Percentiles rank a stretch among this genome's conserved stretches.
Conservation (phyloP, 2,329 filamentous ascomycete genomes). For the Ophiostoma populinum region DNA sequence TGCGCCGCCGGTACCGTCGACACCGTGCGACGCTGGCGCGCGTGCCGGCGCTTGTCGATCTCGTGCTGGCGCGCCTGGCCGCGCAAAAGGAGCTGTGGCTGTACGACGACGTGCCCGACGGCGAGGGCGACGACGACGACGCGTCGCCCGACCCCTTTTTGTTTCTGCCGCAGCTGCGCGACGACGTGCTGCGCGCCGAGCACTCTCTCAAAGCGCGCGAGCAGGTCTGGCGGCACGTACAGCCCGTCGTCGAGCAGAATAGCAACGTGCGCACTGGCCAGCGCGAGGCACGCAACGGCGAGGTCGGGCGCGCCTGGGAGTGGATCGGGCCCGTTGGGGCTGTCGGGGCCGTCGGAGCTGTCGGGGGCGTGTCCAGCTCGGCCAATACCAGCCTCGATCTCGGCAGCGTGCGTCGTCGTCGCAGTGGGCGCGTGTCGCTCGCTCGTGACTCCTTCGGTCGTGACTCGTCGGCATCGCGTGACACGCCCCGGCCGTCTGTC, state of each 20-base stretch:
- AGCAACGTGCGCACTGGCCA: conserved; percentile 69
- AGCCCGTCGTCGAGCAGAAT: conserved; percentile 77
- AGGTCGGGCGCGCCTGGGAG: conserved; percentile 51
- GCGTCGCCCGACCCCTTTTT: conserved; percentile 49
- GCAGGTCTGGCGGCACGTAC: conserved; percentile 69
- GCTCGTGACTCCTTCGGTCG: too few species aligned
- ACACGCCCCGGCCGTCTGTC: conserved; percentile 10
- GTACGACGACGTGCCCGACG: conserved; percentile 27
- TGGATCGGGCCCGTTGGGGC: conserved; percentile 45
- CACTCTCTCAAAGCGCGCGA: conserved; percentile 63
- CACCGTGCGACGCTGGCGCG: conserved; percentile 49
- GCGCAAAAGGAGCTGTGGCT: conserved; percentile 62
- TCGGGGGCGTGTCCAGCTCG: conserved; percentile 17
- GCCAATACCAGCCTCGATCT: not conserved
- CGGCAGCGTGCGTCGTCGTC: conserved; percentile 22
- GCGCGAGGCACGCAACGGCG: conserved; percentile 48
- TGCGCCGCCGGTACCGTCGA: conserved; percentile 43
- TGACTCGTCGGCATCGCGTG: too few species aligned
- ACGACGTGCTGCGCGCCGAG: conserved; percentile 73
- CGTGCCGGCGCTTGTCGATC: conserved; percentile 67
- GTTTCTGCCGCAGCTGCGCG: conserved; percentile 73
- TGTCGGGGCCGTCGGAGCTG: conserved; percentile 15
- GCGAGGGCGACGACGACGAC: conserved; percentile 37
- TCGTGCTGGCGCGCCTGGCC: conserved; percentile 70
- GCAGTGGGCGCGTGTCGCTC: conserved; percentile 34